These are phyloP conservation scores for Rhizopus delemar DNA, from an alignment of 371 early-diverging fungal species.

Conservation along the genomic window DNA sequence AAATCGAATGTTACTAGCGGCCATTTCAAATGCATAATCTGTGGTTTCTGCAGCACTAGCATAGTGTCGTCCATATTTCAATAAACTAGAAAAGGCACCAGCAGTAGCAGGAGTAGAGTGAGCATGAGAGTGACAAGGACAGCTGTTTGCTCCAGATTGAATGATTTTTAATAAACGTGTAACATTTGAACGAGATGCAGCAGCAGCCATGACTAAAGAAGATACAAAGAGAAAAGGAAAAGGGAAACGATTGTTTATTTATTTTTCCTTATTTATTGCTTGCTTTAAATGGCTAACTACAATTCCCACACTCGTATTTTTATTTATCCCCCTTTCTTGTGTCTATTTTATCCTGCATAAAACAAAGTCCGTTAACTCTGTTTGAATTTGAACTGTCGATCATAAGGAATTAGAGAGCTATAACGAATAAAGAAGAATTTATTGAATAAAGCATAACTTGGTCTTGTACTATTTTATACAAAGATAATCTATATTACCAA, in stretches of 20 bases:
- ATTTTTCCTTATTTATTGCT: neutral
- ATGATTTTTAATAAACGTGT: constrained; percentile 47
- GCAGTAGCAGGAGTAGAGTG: constrained; percentile 38
- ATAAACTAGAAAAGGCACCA: constrained; percentile 38
- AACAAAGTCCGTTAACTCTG: too few species aligned
- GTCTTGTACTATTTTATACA: too few species aligned
- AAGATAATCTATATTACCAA: too few species aligned
- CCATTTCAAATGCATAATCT: constrained; percentile 90
- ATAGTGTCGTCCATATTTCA: constrained; percentile 50
- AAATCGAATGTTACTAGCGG: constrained; percentile 86
- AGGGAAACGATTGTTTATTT: neutral
- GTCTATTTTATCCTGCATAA: too few species aligned
- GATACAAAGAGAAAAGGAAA: constrained; percentile 7
- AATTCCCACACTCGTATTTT: neutral
- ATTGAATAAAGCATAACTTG: too few species aligned
- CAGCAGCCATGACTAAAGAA: constrained; percentile 41
- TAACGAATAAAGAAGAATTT: too few species aligned
- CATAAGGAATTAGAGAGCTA: too few species aligned
- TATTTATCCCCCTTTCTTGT: too few species aligned
- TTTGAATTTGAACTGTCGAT: too few species aligned
- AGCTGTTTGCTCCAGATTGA: constrained; percentile 44
- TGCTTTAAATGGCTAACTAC: neutral
- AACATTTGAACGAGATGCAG: constrained; percentile 53
- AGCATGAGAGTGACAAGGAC: constrained; percentile 61
- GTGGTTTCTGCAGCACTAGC: constrained; percentile 49